A percentile compares a stretch with the other conserved stretches of the same genome.
Conservation (phyloP, 495 filamentous ascomycete genomes). For the Rostrohypoxylon terebratum region DNA sequence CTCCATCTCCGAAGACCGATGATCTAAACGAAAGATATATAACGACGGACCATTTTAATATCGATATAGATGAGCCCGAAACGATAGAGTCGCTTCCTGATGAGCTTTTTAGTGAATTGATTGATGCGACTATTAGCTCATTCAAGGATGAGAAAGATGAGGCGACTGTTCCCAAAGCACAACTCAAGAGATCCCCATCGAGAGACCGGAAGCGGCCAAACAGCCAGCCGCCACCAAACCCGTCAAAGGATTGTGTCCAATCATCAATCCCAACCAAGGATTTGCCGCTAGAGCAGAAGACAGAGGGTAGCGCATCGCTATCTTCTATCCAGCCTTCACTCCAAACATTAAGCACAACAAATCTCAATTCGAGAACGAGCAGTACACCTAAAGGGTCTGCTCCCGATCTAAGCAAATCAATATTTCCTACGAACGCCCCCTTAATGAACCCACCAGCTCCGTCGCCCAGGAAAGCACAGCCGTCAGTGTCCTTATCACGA, state of each 20-base stretch:
- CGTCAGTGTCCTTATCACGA: constrained; percentile 4
- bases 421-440: background rate
- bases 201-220: constrained; percentile 1
- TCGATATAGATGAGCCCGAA: constrained; percentile 9
- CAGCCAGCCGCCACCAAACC: background rate
- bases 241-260: background rate
- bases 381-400: background rate
- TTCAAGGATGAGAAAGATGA: background rate
- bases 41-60: background rate
- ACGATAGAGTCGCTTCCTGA: constrained; percentile 17
- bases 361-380: constrained; percentile 10
- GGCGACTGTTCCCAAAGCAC: background rate
- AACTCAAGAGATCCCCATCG: background rate
- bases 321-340: constrained; percentile 21
- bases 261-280: background rate
- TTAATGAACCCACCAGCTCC: background rate
- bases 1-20: constrained; percentile 10
- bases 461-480: constrained; percentile 8
- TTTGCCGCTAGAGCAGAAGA: constrained; percentile 11
- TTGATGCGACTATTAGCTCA: constrained; percentile 1
- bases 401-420: constrained; percentile 11
- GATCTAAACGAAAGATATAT: background rate
- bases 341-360: constrained; percentile 6
- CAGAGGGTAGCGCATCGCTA: constrained; percentile 28
- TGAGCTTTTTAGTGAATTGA: constrained; percentile 24